Evolutionary conservation across 805 yeast genomes (phyloP).

Genomic region (Yueomyces sp.): DNA sequence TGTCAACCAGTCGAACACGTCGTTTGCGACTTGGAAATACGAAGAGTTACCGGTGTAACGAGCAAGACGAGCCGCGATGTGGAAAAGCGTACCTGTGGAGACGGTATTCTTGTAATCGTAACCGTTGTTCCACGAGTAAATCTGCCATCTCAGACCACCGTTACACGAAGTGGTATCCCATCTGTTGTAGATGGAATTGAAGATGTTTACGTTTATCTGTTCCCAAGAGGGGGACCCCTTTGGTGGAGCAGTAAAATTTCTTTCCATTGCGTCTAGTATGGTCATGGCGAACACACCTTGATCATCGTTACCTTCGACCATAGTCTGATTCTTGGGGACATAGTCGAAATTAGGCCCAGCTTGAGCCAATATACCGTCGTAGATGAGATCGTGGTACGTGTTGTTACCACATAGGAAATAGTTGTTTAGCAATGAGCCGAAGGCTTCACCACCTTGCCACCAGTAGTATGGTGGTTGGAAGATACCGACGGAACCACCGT

Average conservation of each 20-base stretch:
- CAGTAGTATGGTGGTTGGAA: constrained; percentile 81
- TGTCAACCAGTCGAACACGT: constrained; percentile 65
- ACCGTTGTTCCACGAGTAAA: constrained; percentile 82
- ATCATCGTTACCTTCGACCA: constrained; percentile 91
- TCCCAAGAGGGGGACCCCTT: constrained; percentile 56
- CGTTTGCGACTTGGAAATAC: constrained; percentile 60
- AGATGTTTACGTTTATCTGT: constrained; percentile 68
- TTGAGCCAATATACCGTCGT: constrained; percentile 53
- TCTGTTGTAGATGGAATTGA: constrained; percentile 71
- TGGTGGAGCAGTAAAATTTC: constrained; percentile 60
- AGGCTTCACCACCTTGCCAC: constrained; percentile 96
- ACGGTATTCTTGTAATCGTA: constrained; percentile 82
- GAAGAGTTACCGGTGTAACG: constrained; percentile 61
- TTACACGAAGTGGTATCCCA: constrained; percentile 64
- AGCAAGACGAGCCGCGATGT: constrained; percentile 69
- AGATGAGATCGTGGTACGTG: constrained; percentile 42
- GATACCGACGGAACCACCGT: constrained; percentile 74
- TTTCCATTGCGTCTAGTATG: constrained; percentile 79
- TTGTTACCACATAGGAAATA: constrained; percentile 53
- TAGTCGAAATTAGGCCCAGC: constrained; percentile 58
- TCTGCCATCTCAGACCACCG: constrained; percentile 93
- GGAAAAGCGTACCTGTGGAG: constrained; percentile 73
- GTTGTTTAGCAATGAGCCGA: constrained; percentile 73
- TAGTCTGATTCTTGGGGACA: constrained; percentile 72
- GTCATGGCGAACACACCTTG: constrained; percentile 93